Evolutionary conservation across 2,329 filamentous ascomycete species (phyloP).

Genomic region (Fulvia fulva): DNA sequence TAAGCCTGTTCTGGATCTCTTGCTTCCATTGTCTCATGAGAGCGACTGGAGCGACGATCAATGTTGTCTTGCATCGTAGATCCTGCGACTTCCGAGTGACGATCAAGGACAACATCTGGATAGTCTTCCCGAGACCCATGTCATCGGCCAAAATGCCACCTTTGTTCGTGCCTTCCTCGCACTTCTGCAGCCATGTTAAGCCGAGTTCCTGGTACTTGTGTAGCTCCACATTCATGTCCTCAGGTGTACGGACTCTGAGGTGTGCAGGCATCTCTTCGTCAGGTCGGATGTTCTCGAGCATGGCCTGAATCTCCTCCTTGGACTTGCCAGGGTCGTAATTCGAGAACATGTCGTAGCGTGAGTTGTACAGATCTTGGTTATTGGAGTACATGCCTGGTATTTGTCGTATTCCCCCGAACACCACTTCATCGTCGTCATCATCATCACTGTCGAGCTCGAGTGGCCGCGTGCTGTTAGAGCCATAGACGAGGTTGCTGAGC

Average conservation of each 20-base stretch:
- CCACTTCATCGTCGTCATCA: constrained; percentile 26
- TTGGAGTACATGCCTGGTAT: constrained; percentile 23
- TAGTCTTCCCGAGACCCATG: constrained; percentile 82
- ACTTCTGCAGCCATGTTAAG: constrained; percentile 69
- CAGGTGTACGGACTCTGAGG: constrained; percentile 64
- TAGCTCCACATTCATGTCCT: constrained; percentile 62
- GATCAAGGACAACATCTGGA: constrained; percentile 77
- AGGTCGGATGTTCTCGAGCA: constrained; percentile 69
- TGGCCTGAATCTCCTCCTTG: constrained; percentile 63
- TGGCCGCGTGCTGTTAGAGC: constrained; percentile 11
- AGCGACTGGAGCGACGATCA: constrained; percentile 77
- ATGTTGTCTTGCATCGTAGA: constrained; percentile 63
- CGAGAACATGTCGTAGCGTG: constrained; percentile 24
- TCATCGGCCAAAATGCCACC: constrained; percentile 76
- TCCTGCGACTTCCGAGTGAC: constrained; percentile 61
- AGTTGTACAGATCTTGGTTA: constrained; percentile 24
- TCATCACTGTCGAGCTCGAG: constrained; percentile 18
- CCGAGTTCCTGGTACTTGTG: constrained; percentile 81
- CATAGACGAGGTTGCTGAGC: constrained; percentile 20
- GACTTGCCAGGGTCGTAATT: constrained; percentile 48
- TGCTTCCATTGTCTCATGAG: constrained; percentile 80
- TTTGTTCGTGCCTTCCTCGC: constrained; percentile 67
- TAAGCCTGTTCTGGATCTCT: constrained; percentile 70
- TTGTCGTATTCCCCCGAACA: constrained; percentile 20
- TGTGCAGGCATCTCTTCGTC: constrained; percentile 55